Evolutionary conservation across 2,329 filamentous ascomycete species (phyloP).

Genomic region (Xylariomycetidae sp.): DNA sequence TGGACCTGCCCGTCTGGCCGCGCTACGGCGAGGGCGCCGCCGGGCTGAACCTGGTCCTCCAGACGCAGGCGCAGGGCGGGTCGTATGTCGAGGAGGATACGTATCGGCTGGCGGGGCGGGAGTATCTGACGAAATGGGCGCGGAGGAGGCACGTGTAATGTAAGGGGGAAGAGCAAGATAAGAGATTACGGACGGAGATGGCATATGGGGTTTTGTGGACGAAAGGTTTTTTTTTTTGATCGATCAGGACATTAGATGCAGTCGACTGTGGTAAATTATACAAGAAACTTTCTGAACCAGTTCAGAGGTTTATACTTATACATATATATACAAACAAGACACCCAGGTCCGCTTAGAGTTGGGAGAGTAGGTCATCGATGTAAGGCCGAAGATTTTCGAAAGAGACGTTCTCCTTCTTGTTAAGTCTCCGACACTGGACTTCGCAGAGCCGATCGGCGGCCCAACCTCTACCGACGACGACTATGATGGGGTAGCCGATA

Average conservation of each 20-base stretch:
- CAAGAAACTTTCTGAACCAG: too few relatives aligned
- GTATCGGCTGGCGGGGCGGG: conserved; percentile 27
- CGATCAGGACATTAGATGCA: too few relatives aligned
- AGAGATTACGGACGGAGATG: too few relatives aligned
- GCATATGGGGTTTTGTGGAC: too few relatives aligned
- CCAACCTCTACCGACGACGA: conserved; percentile 75
- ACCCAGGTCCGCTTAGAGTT: conserved; percentile 36
- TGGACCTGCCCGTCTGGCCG: conserved; percentile 23
- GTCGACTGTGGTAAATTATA: too few relatives aligned
- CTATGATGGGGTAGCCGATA: conserved; percentile 78
- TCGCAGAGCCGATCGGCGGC: conserved; percentile 56
- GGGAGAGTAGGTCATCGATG: conserved; percentile 42
- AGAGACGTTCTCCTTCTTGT: conserved; percentile 54
- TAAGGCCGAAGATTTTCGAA: conserved; percentile 43
- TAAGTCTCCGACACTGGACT: conserved; percentile 71
- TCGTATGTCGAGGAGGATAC: conserved; percentile 28
- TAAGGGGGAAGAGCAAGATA: too few relatives aligned
- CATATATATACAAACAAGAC: neutral
- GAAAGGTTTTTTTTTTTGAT: too few relatives aligned
- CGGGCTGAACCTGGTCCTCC: conserved; percentile 27
- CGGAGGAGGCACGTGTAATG: conserved; percentile 17
- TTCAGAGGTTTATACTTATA: too few relatives aligned
- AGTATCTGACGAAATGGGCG: conserved; percentile 26
- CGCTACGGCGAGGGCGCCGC: conserved; percentile 18
- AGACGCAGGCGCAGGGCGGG: conserved; percentile 24